phyloP scores from a whole-genome alignment of 2,329 filamentous ascomycete species.

The Penicillium sp. region DNA sequence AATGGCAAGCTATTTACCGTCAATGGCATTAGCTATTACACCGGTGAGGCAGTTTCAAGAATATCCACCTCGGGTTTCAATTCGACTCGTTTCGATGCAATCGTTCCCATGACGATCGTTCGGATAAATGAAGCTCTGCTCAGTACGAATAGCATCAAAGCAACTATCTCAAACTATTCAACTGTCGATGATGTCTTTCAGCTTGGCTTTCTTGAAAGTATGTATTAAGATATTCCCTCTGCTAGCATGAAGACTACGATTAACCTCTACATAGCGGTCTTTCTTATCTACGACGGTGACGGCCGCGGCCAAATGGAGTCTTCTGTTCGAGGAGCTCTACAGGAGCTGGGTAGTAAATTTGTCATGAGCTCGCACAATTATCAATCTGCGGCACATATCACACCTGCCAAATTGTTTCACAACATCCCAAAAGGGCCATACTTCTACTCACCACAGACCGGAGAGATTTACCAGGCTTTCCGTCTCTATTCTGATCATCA shows the following conservation, averaged over 20 bases:
- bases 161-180: conserved; percentile 14
- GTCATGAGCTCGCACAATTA: conserved; percentile 4
- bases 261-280: conserved; percentile 1
- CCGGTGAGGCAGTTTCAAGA: conserved; percentile 19
- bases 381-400: not conserved
- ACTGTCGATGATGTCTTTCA: conserved; percentile 21
- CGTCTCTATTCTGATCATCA: conserved; percentile 51
- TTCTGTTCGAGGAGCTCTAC: not conserved
- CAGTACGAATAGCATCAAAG: not conserved
- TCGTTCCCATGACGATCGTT: conserved; percentile 21
- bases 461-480: conserved; percentile 51
- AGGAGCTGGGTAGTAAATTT: not conserved
- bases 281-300: conserved; percentile 6
- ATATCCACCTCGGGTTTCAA: conserved; percentile 2
- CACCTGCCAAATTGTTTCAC: conserved; percentile 1
- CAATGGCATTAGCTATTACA: conserved; percentile 36
- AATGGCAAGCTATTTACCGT: conserved; percentile 19
- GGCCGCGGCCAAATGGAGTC: not conserved
- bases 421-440: conserved; percentile 50
- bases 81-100: conserved; percentile 4
- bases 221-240: not conserved
- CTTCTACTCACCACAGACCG: conserved; percentile 47
- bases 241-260: not conserved
- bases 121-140: not conserved
- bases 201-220: conserved; percentile 12